Base-by-base conservation (phyloP, 1,139 yeast species). In the Arxiozyma heterogenica region DNA sequence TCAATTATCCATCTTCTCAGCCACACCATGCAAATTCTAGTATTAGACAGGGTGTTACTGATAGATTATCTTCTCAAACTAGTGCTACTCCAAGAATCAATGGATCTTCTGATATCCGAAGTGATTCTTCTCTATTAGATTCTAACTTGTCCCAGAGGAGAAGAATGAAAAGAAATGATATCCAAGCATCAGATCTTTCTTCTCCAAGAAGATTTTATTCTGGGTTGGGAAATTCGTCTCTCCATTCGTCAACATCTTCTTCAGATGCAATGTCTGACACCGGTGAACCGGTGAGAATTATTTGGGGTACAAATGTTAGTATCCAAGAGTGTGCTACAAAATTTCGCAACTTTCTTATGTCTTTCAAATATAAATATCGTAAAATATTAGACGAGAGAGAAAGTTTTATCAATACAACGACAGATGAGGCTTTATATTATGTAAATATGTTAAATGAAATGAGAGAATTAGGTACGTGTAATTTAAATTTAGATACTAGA, bases 221-320 rank as follows among this genome's bases (percentile, higher is more conserved):
- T 5, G 61, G 54, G 54, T 17, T 52, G 23, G 52, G 46, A n/a
- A 50, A 34, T 52, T 47, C 51, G 25, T 54, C 44, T 25, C 50
- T 25, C 27, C 44, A 20, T 17, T 27, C 58, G 52, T 52, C 61
- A 15, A 57, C 64, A 1, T 64, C 67, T 6, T 62, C 66, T 11
- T 68, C 69, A 9, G 65, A 57, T 49, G 60, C 61, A 7, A 64
- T 62, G 11, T 65, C 67, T 8, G 75, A 73, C 51, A 71, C 74
- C 20, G 83, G 79, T 56, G 94, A 84, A 60, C 94, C 95, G 0
- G 81, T 84, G 41, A 80, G 95, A 65, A 95, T 93, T 54, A 91
- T 93, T 64, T 93, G 99, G 99, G 99, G 99, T 69, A 93, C 99
- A 1, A 91, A 93, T 67, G 96, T 93, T 38, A 86, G 95, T 46